Percentiles rank a stretch among this genome's conserved stretches.
Conservation (phyloP, 169 alveolate species). For the Eimeria nieschulzi region DNA sequence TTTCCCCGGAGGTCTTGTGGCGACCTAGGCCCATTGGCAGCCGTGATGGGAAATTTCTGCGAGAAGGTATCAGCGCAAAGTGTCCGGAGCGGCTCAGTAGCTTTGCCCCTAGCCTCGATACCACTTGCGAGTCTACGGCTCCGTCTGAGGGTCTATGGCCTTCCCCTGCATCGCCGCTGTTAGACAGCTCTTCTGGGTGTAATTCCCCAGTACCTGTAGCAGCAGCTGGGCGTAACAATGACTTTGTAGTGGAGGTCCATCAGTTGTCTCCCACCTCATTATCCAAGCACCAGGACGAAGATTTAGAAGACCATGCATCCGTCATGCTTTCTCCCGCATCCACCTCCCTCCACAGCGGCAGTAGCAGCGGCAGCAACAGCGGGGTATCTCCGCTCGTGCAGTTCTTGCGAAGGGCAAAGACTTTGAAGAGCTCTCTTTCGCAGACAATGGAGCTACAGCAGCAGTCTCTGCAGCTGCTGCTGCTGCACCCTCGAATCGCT, state of each 20-base stretch:
- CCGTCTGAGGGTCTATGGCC: conserved; percentile 53
- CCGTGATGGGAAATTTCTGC: no score
- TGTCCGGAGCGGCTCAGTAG: background rate
- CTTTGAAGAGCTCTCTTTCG: conserved; percentile 17
- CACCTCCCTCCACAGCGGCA: conserved; percentile 3
- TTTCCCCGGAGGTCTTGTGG: background rate
- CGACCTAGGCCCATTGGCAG: background rate
- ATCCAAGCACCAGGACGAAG: background rate
- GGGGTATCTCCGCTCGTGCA: conserved; percentile 55
- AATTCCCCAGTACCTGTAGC: background rate
- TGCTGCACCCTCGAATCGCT: conserved; percentile 48
- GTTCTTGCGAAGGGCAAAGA: background rate
- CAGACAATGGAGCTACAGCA: conserved; percentile 58
- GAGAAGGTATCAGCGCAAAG: no score
- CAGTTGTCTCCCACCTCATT: conserved; percentile 13
- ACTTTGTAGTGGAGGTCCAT: conserved; percentile 11
- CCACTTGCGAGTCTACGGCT: conserved; percentile 37
- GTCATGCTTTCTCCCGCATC: conserved; percentile 1
- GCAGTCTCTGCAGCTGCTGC: conserved; percentile 66
- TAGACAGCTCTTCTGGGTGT: conserved; percentile 3
- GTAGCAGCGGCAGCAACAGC: conserved; percentile 23
- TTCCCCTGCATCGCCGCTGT: conserved; percentile 19
- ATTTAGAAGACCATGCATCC: background rate
- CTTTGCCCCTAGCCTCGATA: background rate
- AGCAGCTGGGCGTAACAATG: background rate